Evolutionary conservation across 2,329 filamentous ascomycete genomes (phyloP).

Genomic region (Cercospora sp.): DNA sequence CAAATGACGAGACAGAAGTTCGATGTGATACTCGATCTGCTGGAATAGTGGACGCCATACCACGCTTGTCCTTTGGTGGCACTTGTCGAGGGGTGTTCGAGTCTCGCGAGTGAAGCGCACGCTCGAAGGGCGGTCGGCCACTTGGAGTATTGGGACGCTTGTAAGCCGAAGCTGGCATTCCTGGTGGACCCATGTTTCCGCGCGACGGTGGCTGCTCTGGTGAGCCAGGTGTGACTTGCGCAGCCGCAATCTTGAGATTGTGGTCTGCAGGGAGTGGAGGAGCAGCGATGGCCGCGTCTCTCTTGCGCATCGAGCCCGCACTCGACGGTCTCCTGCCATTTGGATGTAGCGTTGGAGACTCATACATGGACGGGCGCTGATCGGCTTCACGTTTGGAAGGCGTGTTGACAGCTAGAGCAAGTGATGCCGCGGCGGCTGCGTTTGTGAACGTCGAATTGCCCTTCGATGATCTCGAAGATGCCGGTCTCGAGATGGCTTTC

Average conservation of each 20-base stretch:
- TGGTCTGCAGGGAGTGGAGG: slow-evolving; percentile 79
- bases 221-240: slow-evolving; percentile 55
- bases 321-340: slow-evolving; percentile 63
- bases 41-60: slow-evolving; percentile 13
- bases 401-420: slow-evolving; percentile 29
- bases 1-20: slow-evolving; percentile 93
- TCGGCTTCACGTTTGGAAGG: slow-evolving; percentile 17
- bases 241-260: slow-evolving; percentile 79
- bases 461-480: slow-evolving; percentile 19
- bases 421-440: slow-evolving; percentile 30
- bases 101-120: slow-evolving; percentile 30
- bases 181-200: slow-evolving; percentile 77
- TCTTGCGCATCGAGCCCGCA: slow-evolving; percentile 63
- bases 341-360: slow-evolving; percentile 23
- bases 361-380: slow-evolving; percentile 24
- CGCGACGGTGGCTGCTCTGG: slow-evolving; percentile 35
- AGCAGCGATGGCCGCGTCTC: slow-evolving; percentile 42
- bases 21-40: slow-evolving; percentile 51
- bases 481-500: slow-evolving; percentile 20
- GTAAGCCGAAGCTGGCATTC: slow-evolving; percentile 75
- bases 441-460: slow-evolving; percentile 22
- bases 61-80: slow-evolving; percentile 46
- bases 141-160: slow-evolving; percentile 41
- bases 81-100: slow-evolving; percentile 60
- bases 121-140: slow-evolving; percentile 25